Evolutionary conservation across 768 basidiomycete species (phyloP).

Genomic region (Xerocomus potaroensis): DNA sequence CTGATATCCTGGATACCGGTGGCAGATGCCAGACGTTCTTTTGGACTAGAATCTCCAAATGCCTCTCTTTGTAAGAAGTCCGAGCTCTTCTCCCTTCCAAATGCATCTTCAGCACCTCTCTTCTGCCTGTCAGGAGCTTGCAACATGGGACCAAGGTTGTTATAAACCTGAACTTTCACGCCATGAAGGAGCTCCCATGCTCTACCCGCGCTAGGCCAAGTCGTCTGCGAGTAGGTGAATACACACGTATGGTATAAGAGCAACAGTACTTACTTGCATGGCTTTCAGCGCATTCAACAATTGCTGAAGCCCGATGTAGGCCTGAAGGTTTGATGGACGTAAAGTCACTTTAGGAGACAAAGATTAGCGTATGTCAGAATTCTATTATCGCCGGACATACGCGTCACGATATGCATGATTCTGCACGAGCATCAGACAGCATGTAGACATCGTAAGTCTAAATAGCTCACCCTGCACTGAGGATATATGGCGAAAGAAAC

Average conservation of each 20-base stretch:
- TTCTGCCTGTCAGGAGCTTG: constrained; percentile 47
- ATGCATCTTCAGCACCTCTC: constrained; percentile 58
- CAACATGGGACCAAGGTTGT: constrained; percentile 33
- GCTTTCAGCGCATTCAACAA: constrained; percentile 59
- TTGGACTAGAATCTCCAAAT: constrained; percentile 28
- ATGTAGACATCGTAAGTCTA: neutral
- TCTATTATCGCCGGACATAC: constrained; percentile 37
- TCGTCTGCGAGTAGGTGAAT: constrained; percentile 37
- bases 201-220: constrained; percentile 69
- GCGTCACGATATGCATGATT: constrained; percentile 74
- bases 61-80: constrained; percentile 43
- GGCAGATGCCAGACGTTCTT: constrained; percentile 20
- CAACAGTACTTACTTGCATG: constrained; percentile 51
- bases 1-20: constrained; percentile 58
- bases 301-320: constrained; percentile 60
- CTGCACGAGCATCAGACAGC: constrained; percentile 32
- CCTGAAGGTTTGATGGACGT: constrained; percentile 67
- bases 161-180: constrained; percentile 52
- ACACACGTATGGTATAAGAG: constrained; percentile 2
- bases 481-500: constrained; percentile 64
- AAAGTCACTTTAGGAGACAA: constrained; percentile 50
- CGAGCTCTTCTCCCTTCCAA: constrained; percentile 50
- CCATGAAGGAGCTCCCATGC: constrained; percentile 66
- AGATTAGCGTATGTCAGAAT: constrained; percentile 7
- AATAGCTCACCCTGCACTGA: constrained; percentile 62